Percentiles rank a stretch among this genome's conserved stretches.
Conservation (phyloP, 192 early-diverging fungal species). For the Haplosporangium gracile region DNA sequence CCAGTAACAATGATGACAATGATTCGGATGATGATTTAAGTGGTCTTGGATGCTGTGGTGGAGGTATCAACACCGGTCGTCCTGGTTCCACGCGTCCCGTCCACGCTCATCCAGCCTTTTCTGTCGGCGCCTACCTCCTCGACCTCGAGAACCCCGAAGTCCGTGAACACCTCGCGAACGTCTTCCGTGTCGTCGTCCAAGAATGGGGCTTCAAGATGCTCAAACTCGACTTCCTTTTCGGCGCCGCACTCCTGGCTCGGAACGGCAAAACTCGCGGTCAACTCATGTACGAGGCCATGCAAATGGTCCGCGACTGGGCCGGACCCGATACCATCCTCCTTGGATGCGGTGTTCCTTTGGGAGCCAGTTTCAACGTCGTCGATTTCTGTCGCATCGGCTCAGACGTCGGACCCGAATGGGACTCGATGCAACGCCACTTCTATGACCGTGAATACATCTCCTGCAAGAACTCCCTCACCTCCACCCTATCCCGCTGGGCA, state of each 20-base stretch:
- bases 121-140: slow-evolving; percentile 59
- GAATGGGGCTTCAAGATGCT: slow-evolving; percentile 65
- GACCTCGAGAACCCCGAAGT: slow-evolving; percentile 61
- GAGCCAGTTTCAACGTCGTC: slow-evolving; percentile 56
- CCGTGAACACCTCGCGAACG: slow-evolving; percentile 51
- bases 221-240: slow-evolving; percentile 67
- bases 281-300: slow-evolving; percentile 66
- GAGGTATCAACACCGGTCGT: not conserved
- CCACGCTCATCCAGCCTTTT: slow-evolving; percentile 57
- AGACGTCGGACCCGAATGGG: slow-evolving; percentile 65
- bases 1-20: not conserved
- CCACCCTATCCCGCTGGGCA: slow-evolving; percentile 61
- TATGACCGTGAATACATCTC: slow-evolving; percentile 67
- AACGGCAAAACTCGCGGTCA: slow-evolving; percentile 62
- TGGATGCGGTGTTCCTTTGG: slow-evolving; percentile 65
- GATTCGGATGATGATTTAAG: not conserved
- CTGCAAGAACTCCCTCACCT: slow-evolving; percentile 61
- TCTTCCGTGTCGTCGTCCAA: slow-evolving; percentile 58
- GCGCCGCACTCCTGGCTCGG: slow-evolving; percentile 59
- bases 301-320: slow-evolving; percentile 55
- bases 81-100: slow-evolving; percentile 6
- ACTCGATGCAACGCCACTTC: slow-evolving; percentile 57
- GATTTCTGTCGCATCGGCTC: slow-evolving; percentile 67
- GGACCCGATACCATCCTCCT: slow-evolving; percentile 59
- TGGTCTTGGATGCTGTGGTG: slow-evolving; percentile 21